Conservation (phyloP, 2,329 filamentous ascomycete genomes). For the Bertia moriformis region DNA sequence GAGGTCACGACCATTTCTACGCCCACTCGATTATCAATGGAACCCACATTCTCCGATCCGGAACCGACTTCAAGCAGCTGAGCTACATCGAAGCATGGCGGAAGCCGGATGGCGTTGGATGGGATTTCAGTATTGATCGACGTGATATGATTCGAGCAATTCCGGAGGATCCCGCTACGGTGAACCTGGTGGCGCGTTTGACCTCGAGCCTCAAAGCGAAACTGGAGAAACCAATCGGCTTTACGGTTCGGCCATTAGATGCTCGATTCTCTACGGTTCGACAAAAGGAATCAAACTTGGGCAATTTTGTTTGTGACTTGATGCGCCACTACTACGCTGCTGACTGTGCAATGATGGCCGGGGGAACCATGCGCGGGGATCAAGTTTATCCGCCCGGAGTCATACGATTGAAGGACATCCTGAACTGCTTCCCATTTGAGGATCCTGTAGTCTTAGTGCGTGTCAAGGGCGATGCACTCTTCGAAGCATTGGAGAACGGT, state of each 20-base stretch:
- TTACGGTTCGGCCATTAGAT: constrained; percentile 69
- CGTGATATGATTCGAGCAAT: constrained; percentile 61
- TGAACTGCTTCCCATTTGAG: constrained; percentile 84
- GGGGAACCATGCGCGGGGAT: constrained; percentile 75
- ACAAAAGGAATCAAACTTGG: constrained; percentile 65
- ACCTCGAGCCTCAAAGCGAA: constrained; percentile 63
- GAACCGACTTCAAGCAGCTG: constrained; percentile 82
- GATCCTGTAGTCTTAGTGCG: constrained; percentile 71
- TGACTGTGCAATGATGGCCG: constrained; percentile 73
- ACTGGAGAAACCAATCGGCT: constrained; percentile 70
- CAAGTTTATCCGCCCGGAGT: constrained; percentile 76
- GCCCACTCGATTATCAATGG: constrained; percentile 63
- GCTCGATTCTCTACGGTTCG: constrained; percentile 75
- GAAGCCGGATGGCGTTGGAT: constrained; percentile 31
- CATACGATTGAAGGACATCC: constrained; percentile 65
- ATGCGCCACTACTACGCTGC: constrained; percentile 72
- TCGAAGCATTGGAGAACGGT: constrained; percentile 72
- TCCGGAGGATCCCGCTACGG: constrained; percentile 43
- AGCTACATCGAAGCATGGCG: constrained; percentile 71
- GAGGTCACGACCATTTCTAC: constrained; percentile 85
- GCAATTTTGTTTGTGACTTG: constrained; percentile 82
- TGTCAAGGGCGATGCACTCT: constrained; percentile 56
- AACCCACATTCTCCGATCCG: constrained; percentile 72
- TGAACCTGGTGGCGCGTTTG: constrained; percentile 50
- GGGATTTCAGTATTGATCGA: constrained; percentile 67